phyloP scores from a whole-genome alignment of 352 stramenopile species.

The Phytophthora uliginosa region DNA sequence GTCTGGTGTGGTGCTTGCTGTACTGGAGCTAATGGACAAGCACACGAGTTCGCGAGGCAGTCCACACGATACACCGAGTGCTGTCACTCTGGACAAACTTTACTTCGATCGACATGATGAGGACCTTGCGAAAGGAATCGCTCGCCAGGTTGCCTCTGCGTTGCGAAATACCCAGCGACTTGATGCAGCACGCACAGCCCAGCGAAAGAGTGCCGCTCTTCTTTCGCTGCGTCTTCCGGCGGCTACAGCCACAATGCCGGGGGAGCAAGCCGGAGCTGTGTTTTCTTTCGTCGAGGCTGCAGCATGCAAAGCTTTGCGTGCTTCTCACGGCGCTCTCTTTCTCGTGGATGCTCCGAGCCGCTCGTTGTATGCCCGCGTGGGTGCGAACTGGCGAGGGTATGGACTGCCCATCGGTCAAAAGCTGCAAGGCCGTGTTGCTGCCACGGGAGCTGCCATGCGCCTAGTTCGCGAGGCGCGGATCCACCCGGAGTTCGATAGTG shows the following conservation, averaged over 20 bases:
- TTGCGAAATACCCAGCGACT: slow-evolving; percentile 78
- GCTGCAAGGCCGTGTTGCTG: slow-evolving; percentile 76
- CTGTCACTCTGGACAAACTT: slow-evolving; percentile 50
- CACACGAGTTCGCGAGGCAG: slow-evolving; percentile 1
- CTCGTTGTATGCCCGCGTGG: slow-evolving; percentile 73
- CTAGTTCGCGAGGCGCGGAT: slow-evolving; percentile 59
- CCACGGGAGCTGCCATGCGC: slow-evolving; percentile 65
- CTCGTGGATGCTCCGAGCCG: slow-evolving; percentile 82
- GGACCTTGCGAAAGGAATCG: slow-evolving; percentile 68
- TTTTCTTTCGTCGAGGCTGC: slow-evolving; percentile 43
- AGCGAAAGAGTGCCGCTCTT: slow-evolving; percentile 74
- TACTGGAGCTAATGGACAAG: slow-evolving; percentile 79
- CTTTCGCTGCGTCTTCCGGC: slow-evolving; percentile 48
- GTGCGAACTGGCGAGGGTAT: slow-evolving; percentile 77
- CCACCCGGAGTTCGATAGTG: slow-evolving; percentile 74
- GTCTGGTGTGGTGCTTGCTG: slow-evolving; percentile 65
- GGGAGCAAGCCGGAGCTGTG: slow-evolving; percentile 41
- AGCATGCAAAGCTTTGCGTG: slow-evolving; percentile 34
- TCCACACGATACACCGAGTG: background rate
- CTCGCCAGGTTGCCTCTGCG: slow-evolving; percentile 73
- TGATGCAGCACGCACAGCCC: slow-evolving; percentile 60
- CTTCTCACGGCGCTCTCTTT: slow-evolving; percentile 73
- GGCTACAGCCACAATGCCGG: slow-evolving; percentile 38
- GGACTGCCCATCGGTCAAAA: slow-evolving; percentile 73
- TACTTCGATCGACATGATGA: slow-evolving; percentile 84